phyloP scores from a whole-genome alignment of 257 asterid genomes.

The Thymus quinquecostatus region DNA sequence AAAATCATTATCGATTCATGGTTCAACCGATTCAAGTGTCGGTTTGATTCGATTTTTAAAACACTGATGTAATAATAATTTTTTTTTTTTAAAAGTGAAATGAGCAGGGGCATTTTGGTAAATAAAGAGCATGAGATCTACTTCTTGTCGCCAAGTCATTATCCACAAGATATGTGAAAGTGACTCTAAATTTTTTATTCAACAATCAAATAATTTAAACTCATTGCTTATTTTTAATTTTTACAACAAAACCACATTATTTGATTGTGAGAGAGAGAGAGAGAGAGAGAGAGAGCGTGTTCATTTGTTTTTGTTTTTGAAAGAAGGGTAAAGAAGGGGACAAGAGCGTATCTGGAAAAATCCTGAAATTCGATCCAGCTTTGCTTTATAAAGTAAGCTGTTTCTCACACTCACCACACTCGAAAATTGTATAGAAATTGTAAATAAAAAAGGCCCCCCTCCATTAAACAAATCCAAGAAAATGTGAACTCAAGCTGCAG shows the following conservation, averaged over 20 bases:
- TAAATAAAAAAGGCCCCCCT: not conserved
- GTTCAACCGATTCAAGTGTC: too few relatives aligned
- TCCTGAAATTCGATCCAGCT: slow-evolving; percentile 71
- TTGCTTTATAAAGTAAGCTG: slow-evolving; percentile 53
- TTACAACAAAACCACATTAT: not conserved
- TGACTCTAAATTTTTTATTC: slow-evolving; percentile 38
- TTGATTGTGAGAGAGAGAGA: slow-evolving; percentile 14
- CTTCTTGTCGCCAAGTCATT: slow-evolving; percentile 65
- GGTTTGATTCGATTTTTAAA: too few relatives aligned
- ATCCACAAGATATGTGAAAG: slow-evolving; percentile 71
- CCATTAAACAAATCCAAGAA: slow-evolving; percentile 28
- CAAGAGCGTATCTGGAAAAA: slow-evolving; percentile 70
- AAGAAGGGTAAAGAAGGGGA: slow-evolving; percentile 46
- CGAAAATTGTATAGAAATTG: not conserved
- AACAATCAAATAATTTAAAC: slow-evolving; percentile 25
- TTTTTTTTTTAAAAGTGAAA: not conserved
- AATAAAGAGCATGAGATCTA: slow-evolving; percentile 56
- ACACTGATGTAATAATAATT: too few relatives aligned
- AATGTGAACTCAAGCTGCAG: slow-evolving; percentile 31
- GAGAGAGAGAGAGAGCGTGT: not conserved
- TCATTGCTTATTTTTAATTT: not conserved
- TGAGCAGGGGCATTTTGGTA: slow-evolving; percentile 36
- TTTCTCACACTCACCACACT: slow-evolving; percentile 32
- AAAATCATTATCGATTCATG: too few relatives aligned
- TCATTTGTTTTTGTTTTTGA: not conserved